Evolutionary conservation across 352 stramenopile genomes (phyloP), one percentile per base, ranked within the genome.

Genomic region (Pythium rishiriense): DNA sequence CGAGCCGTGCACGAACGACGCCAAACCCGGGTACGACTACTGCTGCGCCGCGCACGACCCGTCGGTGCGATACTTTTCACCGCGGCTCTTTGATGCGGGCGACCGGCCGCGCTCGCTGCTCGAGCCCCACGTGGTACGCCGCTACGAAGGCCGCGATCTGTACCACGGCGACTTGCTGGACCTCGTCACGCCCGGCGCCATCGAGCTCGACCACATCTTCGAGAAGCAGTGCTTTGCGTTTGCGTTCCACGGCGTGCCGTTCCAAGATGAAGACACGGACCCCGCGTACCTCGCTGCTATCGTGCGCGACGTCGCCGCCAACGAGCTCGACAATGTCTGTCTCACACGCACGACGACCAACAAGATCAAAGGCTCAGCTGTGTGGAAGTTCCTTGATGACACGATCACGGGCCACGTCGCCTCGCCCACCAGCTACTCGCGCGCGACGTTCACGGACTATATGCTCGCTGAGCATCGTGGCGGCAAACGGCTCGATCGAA

Each of bases 191-290:
- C 48, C 68, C 1, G 66, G 64, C 2, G 33, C 54, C 1, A 53
- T 83, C 35, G 65, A 79, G 45, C 54, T 83, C 35, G 72, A 83
- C 37, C 75, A 83, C 62, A 79, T 79, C 22, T 14, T 83, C 17
- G 75, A 83, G 61, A 79, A 78, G 46, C 75, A 83, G 62, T 83
- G 75, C 51, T 78, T 78, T 26, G 56, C 75, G 24, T 76, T 68
- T 54, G 71, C 62, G 7, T 80, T 79, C 24, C 73, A 76, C 31
- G 39, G 21, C 14, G 26, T 79, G 8, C 48, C 57, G 17, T 66
- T 77, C 45, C 29, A 26, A 17, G 65, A 64, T 14, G 54, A 41
- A 17, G 26, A 58, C 4, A 65, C 69, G 17, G 67, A 81, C 35
- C 21, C 22, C 3, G 41, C 61, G 41, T 71, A 66, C 39, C 33